Base-by-base conservation (phyloP, 768 basidiomycete species). In the Lentinus brumalis region DNA sequence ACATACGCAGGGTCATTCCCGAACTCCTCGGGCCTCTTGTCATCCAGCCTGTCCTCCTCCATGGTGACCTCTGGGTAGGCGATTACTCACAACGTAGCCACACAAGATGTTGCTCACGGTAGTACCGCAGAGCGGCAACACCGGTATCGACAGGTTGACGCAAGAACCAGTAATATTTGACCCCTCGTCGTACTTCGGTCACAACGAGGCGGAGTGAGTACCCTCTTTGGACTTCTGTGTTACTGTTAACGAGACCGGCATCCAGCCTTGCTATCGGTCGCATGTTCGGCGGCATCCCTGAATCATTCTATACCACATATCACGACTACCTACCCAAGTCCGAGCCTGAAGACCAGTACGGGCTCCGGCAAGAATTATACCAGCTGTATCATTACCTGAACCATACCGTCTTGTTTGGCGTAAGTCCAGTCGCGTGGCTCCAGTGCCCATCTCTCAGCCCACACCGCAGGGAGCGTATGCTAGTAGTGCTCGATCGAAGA, bases 351-450 rank as follows among this genome's bases (percentile, higher is more conserved):
- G 80, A 81, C 4, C 81, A 92, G 67, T 92, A 89, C 67, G 78
- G 79, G 31, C 76, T 86, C 40, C 81, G 91, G 38, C 79, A 73
- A 35, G 83, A 88, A 53, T 72, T 92, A n/a, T 92, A 93, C 65
- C 84, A 91, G 71, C 73, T 92, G 30, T 93, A 89, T 63, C 91
- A 93, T 72, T 91, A 91, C 68, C 74, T 92, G 64, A 93, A 93
- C 66, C 91, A 93, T 67, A 90, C 91, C 0, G 75, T 90, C 5
- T 70, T 93, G 5, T 92, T 92, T 68, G 89, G 89, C 60, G 91
- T 91, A 69, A 76, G 87, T 77, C 9, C 53, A 29, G 15, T 41
- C 4, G 18, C 35, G 21, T 46, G 10, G 1, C 26, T 32, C 44
- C 55, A 29, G n/a, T 49, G 2, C 8, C 2, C 30, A 64, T 39